Evolutionary conservation across 192 early-diverging fungal genomes (phyloP).

Genomic region (Podila verticillata): DNA sequence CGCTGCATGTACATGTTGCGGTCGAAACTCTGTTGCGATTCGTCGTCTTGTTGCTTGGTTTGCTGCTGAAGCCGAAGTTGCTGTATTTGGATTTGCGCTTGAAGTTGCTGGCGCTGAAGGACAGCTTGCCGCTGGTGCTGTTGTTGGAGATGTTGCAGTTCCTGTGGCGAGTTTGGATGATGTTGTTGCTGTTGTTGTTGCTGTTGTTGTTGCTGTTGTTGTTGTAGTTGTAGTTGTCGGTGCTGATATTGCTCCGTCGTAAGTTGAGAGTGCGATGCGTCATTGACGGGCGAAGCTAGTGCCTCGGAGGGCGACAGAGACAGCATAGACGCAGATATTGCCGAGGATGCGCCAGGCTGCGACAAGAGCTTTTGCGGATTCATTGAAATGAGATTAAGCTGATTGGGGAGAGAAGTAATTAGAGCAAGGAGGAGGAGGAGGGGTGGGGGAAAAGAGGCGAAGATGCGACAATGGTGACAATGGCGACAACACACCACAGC

Average conservation of each 20-base stretch:
- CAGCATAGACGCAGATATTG: neutral
- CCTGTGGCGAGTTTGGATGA: neutral
- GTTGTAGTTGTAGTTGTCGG: slow-evolving; percentile 1
- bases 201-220: slow-evolving; percentile 11
- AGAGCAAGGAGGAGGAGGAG: neutral
- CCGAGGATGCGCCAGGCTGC: neutral
- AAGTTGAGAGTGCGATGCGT: neutral
- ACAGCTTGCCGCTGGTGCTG: slow-evolving; percentile 7
- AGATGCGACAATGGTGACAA: too few species aligned
- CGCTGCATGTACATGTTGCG: too few species aligned
- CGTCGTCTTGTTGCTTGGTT: slow-evolving; percentile 8
- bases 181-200: slow-evolving; percentile 10
- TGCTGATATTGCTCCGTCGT: slow-evolving; percentile 1
- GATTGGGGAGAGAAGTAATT: neutral
- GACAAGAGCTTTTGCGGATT: neutral
- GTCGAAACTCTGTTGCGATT: neutral
- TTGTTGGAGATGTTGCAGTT: slow-evolving; percentile 1
- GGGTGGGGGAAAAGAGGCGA: neutral
- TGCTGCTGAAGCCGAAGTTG: slow-evolving; percentile 18
- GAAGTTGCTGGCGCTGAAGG: slow-evolving; percentile 22
- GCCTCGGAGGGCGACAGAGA: neutral
- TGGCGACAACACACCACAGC: too few species aligned
- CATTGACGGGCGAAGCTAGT: neutral
- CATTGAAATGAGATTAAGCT: neutral
- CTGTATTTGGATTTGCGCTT: slow-evolving; percentile 27